A percentile compares a stretch with the other conserved stretches of the same genome.
phyloP scores from a whole-genome alignment of 2,329 filamentous ascomycete genomes.

The Colletotrichum chrysophilum region DNA sequence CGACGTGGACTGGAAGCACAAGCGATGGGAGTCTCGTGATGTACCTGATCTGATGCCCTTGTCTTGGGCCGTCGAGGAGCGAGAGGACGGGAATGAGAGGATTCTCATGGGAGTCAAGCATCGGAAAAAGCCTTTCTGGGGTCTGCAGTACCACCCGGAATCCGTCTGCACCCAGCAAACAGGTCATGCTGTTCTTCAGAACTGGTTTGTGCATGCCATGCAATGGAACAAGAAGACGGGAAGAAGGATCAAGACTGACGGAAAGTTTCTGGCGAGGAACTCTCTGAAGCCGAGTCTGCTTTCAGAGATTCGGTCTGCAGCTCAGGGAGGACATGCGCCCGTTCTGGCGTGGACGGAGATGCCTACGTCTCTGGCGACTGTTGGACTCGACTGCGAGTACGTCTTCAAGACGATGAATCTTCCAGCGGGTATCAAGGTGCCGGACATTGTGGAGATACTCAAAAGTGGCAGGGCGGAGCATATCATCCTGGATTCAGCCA shows the following conservation, averaged over 20 bases:
- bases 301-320: conserved; percentile 23
- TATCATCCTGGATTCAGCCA: conserved; percentile 66
- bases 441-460: conserved; percentile 60
- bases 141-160: conserved; percentile 89
- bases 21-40: conserved; percentile 43
- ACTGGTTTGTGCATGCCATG: conserved; percentile 75
- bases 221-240: conserved; percentile 57
- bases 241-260: conserved; percentile 22
- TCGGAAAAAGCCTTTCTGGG: conserved; percentile 75
- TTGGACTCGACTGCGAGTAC: conserved; percentile 37
- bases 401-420: conserved; percentile 47
- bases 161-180: conserved; percentile 80
- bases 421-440: conserved; percentile 51
- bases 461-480: conserved; percentile 45
- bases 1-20: conserved; percentile 37
- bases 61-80: conserved; percentile 64
- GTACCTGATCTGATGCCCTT: conserved; percentile 56
- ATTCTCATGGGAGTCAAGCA: conserved; percentile 83
- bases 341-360: conserved; percentile 9
- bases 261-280: conserved; percentile 30
- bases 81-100: conserved; percentile 44
- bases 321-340: not conserved
- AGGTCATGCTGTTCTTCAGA: conserved; percentile 68
- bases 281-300: conserved; percentile 39
- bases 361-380: conserved; percentile 29